Conservation (phyloP, 192 early-diverging fungal species). For the Chytriomyces sp. region DNA sequence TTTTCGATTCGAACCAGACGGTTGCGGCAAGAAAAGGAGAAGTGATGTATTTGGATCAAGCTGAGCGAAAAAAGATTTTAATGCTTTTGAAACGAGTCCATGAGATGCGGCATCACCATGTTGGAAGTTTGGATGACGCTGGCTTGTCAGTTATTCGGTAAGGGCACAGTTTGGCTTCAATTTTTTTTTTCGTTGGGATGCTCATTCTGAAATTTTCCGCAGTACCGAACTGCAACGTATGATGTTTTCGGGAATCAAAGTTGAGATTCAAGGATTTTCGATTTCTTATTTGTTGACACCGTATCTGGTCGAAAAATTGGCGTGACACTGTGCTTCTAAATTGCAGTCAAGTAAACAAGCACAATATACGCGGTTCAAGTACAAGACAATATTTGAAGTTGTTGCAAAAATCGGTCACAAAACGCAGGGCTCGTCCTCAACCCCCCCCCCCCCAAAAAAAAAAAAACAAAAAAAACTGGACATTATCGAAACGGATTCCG, state of each 20-base stretch:
- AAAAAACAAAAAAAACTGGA: too few species aligned
- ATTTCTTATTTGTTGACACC: constrained; percentile 2
- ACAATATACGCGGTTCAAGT: too few species aligned
- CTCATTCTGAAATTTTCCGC: neutral
- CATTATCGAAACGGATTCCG: too few species aligned
- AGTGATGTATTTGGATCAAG: constrained; percentile 38
- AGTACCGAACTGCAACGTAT: constrained; percentile 27
- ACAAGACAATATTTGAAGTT: too few species aligned
- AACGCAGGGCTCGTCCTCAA: too few species aligned
- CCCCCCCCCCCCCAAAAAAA: too few species aligned
- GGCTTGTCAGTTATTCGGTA: constrained; percentile 21
- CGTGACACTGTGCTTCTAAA: neutral
- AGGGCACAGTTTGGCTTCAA: constrained; percentile 31
- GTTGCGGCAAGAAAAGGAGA: neutral
- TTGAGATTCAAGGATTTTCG: constrained; percentile 39
- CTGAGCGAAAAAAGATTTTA: constrained; percentile 16
- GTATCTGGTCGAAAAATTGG: constrained; percentile 26
- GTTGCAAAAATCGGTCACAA: too few species aligned
- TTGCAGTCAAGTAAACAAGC: too few species aligned
- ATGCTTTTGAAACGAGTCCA: constrained; percentile 30
- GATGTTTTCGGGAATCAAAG: constrained; percentile 32
- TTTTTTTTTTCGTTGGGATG: neutral
- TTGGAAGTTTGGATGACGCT: constrained; percentile 33
- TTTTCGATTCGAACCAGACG: neutral
- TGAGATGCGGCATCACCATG: constrained; percentile 10